Evolutionary conservation across 2,329 filamentous ascomycete species (phyloP), one percentile per base, ranked within the genome.

Genomic region (Knoxdaviesia capensis): DNA sequence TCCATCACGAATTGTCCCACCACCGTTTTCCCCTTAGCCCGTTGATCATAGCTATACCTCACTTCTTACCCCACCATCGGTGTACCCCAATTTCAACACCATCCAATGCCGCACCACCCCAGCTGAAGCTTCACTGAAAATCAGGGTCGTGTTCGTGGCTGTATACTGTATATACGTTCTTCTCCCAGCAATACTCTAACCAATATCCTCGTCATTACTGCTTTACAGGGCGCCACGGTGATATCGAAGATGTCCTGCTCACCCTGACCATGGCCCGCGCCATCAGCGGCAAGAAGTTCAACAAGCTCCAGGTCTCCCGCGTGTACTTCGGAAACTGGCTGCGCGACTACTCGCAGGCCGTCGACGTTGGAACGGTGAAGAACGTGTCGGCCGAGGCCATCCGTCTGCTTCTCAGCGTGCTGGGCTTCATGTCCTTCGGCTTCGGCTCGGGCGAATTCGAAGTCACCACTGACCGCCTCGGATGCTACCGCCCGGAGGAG

Each of bases 291-390:
- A 86, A 87, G 65, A 92, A 87, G 54, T 94, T 93, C 61, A 75
- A 72, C 65, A 90, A 90, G 64, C 73, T 93, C 53, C 80, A 78
- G 54, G 81, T 94, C 47, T 82, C 87, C 48, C 75, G 86, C 46
- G 82, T 92, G 48, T 94, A 94, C 65, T 94, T 94, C 63, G 87
- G 87, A 48, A 94, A 94, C 65, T 94, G 87, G 87, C 73, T 94
- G 33, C 74, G 71, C 45, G 87, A 94, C 60, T 94, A 94, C 61
- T 90, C 82, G 42, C 87, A 94, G 60, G 87, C 86, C 46, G 82
- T 94, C 52, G 87, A 94, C 58, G 83, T 94, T 40, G 87, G 85
- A 47, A 92, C 85, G 4, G 74, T 94, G 61, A 94, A 94, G 64
- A 74, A 79, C 51, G 86, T 94, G 48, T 88, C 82, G 43, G 80